Evolutionary conservation across 164 flowering plant genomes (phyloP), one percentile per base, ranked within the genome.

Genomic region (Chimonanthus salicifolius): DNA sequence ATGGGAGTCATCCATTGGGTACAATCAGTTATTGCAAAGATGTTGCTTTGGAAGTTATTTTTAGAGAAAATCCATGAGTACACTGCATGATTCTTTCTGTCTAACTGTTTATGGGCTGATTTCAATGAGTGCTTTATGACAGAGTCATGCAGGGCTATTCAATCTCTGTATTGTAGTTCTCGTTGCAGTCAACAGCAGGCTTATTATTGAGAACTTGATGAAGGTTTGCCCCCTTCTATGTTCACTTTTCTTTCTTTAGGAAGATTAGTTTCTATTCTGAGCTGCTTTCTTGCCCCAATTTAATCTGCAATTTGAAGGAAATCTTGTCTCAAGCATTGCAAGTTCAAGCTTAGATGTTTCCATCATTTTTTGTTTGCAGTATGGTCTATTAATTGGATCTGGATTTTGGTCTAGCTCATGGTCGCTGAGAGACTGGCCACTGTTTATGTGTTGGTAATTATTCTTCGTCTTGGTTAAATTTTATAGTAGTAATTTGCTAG

Each of bases 131-230:
- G 47, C 74, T 78, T 78, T 76, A 6, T 75, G 68, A 33, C 94
- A 95, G 99, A 95, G 99, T 67, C 99, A 95, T 82, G 98, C 97
- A 63, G 99, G 98, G 49, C 89, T 95, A 58, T 87, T 93, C 82
- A 95, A 95, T 76, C 94, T 95, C 54, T 95, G 98, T 76, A 84
- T 95, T 69, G 96, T 95, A 51, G 92, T 95, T 72, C 97, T 95
- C 77, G 88, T 95, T 74, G 97, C 99, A 10, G 96, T 95, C 46
- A 95, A 95, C 82, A 84, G 98, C 85, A 80, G 99, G 77, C 97
- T 92, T 70, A 95, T 95, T 74, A 92, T 95, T 67, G 99, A 95
- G 71, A 95, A 95, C 77, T 75, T 95, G 62, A 95, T 95, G 97
- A 95, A 95, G 98, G 99, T 95, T 70, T 33, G 0, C 33, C 33